Conservation (phyloP, 345 rosid species). For the Kandelia obovata region DNA sequence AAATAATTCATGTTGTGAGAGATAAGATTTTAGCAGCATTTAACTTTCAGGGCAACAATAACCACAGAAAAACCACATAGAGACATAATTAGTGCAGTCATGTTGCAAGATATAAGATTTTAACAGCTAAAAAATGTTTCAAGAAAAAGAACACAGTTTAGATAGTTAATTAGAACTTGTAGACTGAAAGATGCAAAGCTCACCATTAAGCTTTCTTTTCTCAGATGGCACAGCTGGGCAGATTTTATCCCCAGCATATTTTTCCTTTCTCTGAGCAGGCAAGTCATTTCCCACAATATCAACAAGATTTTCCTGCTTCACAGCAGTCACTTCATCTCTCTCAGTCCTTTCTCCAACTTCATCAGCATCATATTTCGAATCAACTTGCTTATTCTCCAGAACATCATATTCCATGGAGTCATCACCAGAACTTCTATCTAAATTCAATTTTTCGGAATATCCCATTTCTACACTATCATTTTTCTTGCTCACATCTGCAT, state of each 20-base stretch:
- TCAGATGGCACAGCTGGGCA: constrained; percentile 41
- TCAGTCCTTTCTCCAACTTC: constrained; percentile 51
- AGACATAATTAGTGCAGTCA: not conserved
- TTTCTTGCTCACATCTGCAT: constrained; percentile 62
- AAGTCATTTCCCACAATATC: constrained; percentile 45
- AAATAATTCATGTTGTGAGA: not conserved
- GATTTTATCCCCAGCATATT: constrained; percentile 36
- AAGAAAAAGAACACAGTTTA: not conserved
- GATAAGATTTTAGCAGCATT: not conserved
- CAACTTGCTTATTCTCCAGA: constrained; percentile 66
- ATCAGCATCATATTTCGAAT: constrained; percentile 55
- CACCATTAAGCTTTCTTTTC: constrained; percentile 85
- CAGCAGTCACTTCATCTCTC: constrained; percentile 38
- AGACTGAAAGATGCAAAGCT: constrained; percentile 13
- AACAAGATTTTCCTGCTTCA: constrained; percentile 42
- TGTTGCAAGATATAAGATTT: not conserved
- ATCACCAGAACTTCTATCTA: constrained; percentile 97
- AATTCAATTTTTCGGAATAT: constrained; percentile 82
- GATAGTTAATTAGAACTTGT: not conserved
- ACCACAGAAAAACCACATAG: too few relatives aligned
- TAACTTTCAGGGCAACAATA: too few relatives aligned
- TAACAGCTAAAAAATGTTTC: not conserved
- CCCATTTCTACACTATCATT: constrained; percentile 63
- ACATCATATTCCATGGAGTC: constrained; percentile 94
- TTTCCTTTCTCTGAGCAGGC: constrained; percentile 36